Percentiles rank a stretch among this genome's conserved stretches.
Evolutionary conservation across 495 filamentous ascomycete genomes (phyloP).

Genomic region (Annulohypoxylon moriforme): DNA sequence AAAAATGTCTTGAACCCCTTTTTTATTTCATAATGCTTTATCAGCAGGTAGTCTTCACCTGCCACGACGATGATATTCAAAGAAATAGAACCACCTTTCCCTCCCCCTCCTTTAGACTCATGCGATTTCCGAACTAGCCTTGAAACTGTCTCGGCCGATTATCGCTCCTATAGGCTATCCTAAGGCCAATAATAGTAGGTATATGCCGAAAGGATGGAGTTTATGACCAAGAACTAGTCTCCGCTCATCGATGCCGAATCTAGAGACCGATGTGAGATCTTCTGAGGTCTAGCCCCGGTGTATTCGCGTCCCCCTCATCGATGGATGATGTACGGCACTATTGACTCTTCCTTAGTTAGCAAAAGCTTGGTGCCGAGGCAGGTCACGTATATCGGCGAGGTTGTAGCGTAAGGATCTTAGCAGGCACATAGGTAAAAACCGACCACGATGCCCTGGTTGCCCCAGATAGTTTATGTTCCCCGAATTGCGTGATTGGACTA

Average conservation of each 20-base stretch:
- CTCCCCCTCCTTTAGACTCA: not conserved
- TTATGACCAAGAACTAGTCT: not conserved
- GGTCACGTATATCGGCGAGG: too few species aligned
- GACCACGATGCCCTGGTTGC: not conserved
- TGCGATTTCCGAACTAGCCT: not conserved
- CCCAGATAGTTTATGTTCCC: too few species aligned
- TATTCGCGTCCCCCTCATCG: not conserved
- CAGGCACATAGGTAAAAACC: not conserved
- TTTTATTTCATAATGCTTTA: not conserved
- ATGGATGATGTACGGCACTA: too few species aligned
- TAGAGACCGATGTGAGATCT: not conserved
- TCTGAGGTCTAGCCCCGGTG: not conserved
- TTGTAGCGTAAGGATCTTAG: not conserved
- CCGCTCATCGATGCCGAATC: conserved; percentile 10
- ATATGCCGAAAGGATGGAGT: not conserved
- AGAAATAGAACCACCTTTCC: not conserved
- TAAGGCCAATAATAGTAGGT: not conserved
- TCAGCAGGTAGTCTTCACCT: not conserved
- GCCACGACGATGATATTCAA: not conserved
- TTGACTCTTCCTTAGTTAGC: too few species aligned
- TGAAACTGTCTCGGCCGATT: not conserved
- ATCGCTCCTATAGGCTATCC: not conserved
- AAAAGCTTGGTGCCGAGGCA: too few species aligned
- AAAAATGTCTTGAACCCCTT: not conserved
- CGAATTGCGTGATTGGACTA: not conserved